Conservation (phyloP, 768 basidiomycete species). For the Thelephora aurantiotincta region DNA sequence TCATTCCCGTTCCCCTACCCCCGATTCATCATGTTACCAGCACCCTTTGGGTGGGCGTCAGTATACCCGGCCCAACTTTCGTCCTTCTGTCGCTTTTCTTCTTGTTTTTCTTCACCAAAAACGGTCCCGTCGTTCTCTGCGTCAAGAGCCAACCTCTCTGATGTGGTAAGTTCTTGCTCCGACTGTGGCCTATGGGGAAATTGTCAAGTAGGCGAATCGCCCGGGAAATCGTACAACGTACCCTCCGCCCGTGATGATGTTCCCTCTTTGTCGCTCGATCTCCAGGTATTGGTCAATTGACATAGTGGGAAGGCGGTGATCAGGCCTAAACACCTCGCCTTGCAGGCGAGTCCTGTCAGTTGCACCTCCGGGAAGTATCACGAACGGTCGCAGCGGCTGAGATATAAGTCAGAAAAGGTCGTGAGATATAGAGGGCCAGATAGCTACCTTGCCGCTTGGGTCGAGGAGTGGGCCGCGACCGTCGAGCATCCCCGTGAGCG, state of each 20-base stretch:
- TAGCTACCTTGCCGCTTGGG: constrained; percentile 54
- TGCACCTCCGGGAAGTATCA: constrained; percentile 66
- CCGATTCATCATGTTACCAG: constrained; percentile 96
- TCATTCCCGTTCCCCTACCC: constrained; percentile 31
- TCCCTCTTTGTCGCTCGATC: constrained; percentile 72
- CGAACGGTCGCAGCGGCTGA: constrained; percentile 85
- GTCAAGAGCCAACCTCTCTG: constrained; percentile 65
- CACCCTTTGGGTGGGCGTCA: constrained; percentile 75
- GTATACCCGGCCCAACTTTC: constrained; percentile 87
- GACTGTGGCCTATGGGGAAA: constrained; percentile 40
- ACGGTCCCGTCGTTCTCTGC: constrained; percentile 75
- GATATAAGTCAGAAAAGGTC: constrained; percentile 6
- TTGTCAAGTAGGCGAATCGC: neutral
- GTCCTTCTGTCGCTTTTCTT: constrained; percentile 71
- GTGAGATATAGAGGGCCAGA: neutral
- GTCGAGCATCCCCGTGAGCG: constrained; percentile 17
- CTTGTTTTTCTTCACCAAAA: constrained; percentile 51
- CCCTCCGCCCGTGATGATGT: constrained; percentile 83
- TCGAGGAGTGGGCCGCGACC: constrained; percentile 60
- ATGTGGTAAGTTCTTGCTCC: constrained; percentile 50
- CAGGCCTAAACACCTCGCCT: constrained; percentile 71
- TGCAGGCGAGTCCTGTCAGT: constrained; percentile 60
- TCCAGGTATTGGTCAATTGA: constrained; percentile 88
- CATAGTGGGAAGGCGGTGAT: constrained; percentile 87
- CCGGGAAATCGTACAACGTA: constrained; percentile 25